Conservation (phyloP, 2,329 filamentous ascomycete species). For the Davidsoniella eucalypti region DNA sequence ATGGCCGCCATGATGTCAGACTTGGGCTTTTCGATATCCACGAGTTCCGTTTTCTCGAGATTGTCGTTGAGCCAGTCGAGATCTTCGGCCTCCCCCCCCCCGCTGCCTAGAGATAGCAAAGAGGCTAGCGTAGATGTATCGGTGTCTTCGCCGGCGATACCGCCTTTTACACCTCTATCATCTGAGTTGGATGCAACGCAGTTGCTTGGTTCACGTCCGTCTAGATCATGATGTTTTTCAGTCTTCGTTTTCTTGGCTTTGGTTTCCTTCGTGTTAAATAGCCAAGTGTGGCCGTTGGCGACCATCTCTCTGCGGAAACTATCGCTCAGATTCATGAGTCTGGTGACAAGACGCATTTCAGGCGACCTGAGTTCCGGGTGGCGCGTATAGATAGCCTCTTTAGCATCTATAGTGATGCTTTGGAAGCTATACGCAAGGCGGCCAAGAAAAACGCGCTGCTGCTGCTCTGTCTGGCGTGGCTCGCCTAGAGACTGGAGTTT, state of each 20-base stretch:
- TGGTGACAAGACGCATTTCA: constrained; percentile 15
- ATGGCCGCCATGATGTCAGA: constrained; percentile 17
- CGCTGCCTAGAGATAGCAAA: too few species aligned
- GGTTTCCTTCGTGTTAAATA: constrained; percentile 9
- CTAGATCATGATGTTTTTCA: too few species aligned
- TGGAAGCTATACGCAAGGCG: constrained; percentile 15
- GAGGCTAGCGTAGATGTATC: not conserved
- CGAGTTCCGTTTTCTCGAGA: not conserved
- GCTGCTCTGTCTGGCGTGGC: constrained; percentile 10
- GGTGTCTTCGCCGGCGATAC: too few species aligned
- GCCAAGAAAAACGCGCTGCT: constrained; percentile 15
- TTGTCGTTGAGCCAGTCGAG: too few species aligned
- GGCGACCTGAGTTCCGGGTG: constrained; percentile 9
- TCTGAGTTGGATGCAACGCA: too few species aligned
- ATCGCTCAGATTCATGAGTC: constrained; percentile 14
- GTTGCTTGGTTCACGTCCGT: too few species aligned
- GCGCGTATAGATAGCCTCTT: constrained; percentile 13
- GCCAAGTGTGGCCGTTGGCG: constrained; percentile 11
- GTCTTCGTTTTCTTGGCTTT: too few species aligned
- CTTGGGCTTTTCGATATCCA: not conserved
- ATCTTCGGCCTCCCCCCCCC: not conserved
- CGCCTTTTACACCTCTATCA: too few species aligned
- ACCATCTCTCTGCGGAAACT: constrained; percentile 12
- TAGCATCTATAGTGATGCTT: constrained; percentile 9
- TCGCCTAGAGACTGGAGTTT: constrained; percentile 12